Conservation (phyloP, 257 asterid genomes). For the Capsicum pubescens region DNA sequence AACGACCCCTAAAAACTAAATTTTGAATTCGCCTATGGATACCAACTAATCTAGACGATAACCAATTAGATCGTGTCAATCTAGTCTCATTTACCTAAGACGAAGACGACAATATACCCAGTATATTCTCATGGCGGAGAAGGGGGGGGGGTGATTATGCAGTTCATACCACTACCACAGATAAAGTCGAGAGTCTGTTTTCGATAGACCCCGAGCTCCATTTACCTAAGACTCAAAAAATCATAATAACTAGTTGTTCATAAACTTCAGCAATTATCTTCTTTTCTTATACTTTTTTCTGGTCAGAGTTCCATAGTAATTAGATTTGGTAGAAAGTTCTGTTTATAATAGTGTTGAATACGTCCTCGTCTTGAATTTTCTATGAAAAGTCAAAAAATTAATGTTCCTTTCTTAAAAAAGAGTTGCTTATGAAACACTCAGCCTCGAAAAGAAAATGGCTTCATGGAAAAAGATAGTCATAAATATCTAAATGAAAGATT, state of each 20-base stretch:
- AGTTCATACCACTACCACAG: no score
- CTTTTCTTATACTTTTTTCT: not conserved
- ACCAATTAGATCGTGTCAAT: no score
- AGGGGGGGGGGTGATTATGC: no score
- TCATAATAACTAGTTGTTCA: not conserved
- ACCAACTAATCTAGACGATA: no score
- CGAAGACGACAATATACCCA: no score
- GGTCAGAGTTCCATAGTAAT: not conserved
- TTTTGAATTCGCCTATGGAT: no score
- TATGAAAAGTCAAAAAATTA: slow-evolving; percentile 10
- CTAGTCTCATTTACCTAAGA: not conserved
- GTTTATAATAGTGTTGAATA: not conserved
- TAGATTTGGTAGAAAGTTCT: not conserved
- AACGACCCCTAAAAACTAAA: no score
- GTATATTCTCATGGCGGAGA: no score
- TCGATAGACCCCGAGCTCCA: no score
- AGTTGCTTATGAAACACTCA: slow-evolving; percentile 30
- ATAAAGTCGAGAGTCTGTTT: no score
- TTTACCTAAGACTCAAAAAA: not conserved
- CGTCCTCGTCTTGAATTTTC: slow-evolving; percentile 14
- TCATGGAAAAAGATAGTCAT: not conserved
- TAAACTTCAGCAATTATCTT: not conserved
- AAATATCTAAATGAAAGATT: not conserved
- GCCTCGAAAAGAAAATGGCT: no score
- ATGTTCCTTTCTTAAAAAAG: not conserved